Percentiles rank a stretch among this genome's conserved stretches.
Conservation (phyloP, 2,329 filamentous ascomycete species). For the Thielaviopsis ethacetica region DNA sequence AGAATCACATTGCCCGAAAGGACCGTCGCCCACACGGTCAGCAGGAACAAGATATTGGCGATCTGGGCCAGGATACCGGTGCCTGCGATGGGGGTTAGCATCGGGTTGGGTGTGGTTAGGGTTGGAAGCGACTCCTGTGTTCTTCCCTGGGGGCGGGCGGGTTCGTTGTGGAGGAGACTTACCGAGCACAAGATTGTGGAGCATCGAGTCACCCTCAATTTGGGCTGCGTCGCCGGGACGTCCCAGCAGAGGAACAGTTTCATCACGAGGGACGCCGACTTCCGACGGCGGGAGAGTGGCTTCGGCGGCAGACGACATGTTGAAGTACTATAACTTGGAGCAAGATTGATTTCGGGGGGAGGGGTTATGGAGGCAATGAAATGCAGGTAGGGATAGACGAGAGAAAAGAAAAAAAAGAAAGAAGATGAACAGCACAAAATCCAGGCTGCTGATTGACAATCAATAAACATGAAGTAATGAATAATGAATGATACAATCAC, state of each 20-base stretch:
- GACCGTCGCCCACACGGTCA: conserved; percentile 63
- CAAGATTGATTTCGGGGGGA: neutral
- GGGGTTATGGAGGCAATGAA: neutral
- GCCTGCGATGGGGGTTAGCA: conserved; percentile 30
- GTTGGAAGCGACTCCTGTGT: neutral
- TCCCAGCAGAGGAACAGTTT: conserved; percentile 30
- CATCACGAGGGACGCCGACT: conserved; percentile 17
- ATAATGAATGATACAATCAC: neutral
- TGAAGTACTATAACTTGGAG: neutral
- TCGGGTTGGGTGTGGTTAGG: conserved; percentile 5
- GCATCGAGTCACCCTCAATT: conserved; percentile 43
- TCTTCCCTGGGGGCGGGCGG: neutral
- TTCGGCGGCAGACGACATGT: neutral
- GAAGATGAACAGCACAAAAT: neutral
- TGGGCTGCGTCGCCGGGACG: conserved; percentile 59
- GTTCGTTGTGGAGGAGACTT: conserved; percentile 16
- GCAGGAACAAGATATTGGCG: conserved; percentile 58
- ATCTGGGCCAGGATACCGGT: conserved; percentile 68
- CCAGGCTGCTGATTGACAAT: neutral
- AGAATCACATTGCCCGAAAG: conserved; percentile 56
- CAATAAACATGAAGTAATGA: neutral
- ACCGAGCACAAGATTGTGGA: conserved; percentile 63
- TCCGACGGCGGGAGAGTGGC: neutral
- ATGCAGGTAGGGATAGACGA: neutral
- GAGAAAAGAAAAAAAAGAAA: neutral